Evolutionary conservation across 2,329 filamentous ascomycete genomes (phyloP).

Genomic region (Pseudocercospora ulei): DNA sequence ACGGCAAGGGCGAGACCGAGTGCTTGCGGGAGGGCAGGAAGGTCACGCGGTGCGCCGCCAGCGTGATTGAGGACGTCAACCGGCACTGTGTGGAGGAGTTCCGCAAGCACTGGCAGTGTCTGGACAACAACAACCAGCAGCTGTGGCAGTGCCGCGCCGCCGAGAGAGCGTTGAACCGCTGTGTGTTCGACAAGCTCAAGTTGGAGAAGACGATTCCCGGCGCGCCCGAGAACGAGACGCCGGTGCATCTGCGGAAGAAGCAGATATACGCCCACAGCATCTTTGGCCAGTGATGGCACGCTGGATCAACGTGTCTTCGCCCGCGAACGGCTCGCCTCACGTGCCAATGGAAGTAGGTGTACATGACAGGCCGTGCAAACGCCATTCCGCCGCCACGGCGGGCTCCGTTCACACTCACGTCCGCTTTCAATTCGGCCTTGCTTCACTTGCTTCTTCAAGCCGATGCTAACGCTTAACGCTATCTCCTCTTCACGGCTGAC

Average conservation of each 20-base stretch:
- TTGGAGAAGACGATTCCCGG: slow-evolving; percentile 47
- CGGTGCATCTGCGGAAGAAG: slow-evolving; percentile 43
- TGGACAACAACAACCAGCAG: slow-evolving; percentile 97
- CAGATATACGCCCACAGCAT: slow-evolving; percentile 35
- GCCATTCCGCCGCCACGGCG: not conserved
- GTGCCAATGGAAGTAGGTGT: slow-evolving; percentile 18
- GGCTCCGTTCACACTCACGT: not conserved
- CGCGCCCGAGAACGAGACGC: slow-evolving; percentile 42
- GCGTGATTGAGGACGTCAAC: slow-evolving; percentile 96
- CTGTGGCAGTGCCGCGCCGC: slow-evolving; percentile 85
- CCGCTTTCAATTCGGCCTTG: too few relatives aligned
- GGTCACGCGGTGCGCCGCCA: slow-evolving; percentile 90
- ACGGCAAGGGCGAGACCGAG: slow-evolving; percentile 81
- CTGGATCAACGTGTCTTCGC: not conserved
- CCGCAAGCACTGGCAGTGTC: slow-evolving; percentile 84
- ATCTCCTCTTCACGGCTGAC: too few relatives aligned
- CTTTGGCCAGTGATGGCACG: slow-evolving; percentile 10
- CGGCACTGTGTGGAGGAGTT: slow-evolving; percentile 87
- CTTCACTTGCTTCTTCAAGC: not conserved
- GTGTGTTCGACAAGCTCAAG: slow-evolving; percentile 81
- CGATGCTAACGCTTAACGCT: too few relatives aligned
- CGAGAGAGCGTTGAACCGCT: slow-evolving; percentile 87
- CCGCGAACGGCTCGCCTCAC: slow-evolving; percentile 4
- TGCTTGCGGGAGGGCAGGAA: slow-evolving; percentile 94
- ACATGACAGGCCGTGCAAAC: slow-evolving; percentile 7